Evolutionary conservation across 768 basidiomycete species (phyloP), one percentile per base, ranked within the genome.

Genomic region (Suillus ampliporus): DNA sequence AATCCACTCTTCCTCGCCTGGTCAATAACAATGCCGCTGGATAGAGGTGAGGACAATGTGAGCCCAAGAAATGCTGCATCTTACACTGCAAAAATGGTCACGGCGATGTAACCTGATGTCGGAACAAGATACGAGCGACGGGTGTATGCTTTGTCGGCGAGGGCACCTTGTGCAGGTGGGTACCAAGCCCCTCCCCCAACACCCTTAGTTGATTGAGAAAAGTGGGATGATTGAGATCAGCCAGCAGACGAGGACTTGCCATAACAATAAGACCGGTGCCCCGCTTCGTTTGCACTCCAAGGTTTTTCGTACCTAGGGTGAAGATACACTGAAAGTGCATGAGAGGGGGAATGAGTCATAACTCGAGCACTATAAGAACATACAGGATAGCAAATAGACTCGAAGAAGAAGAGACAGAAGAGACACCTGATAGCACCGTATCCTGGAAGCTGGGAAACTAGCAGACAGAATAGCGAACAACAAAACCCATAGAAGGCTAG

Each of bases 331-430:
- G 54, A 17, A 31, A 10, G 21, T 31, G 38, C 31, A 19, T 17
- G 60, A 54, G 37, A 38, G 21, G 21, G 34, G 35, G 40, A 34
- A 28, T 52, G 35, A 52, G 5, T 46, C 7, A 52, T 52, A 38
- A 59, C 28, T 37, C 26, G 4, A n/a, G n/a, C 34, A 21, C 40
- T 52, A 40, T 5, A 54, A 50, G 41, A 43, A 74, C 81, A 64
- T 62, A 84, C 84, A 5, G 87, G 86, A 66, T 88, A 88, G 68
- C 89, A 90, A 63, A 91, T 90, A 35, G 88, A 89, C 74, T 90
- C 89, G 71, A 89, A 89, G 80, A 87, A 89, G 81, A 89, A 89
- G 60, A 91, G 75, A 59, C 78, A 71, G 68, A 89, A 90, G 40
- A 91, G 69, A 75, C 84, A 88, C 13, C 79, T 84, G 43, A 91